A percentile compares a stretch with the other conserved stretches of the same genome.
These are phyloP conservation scores for Globisporangium middletonii DNA, from an alignment of 352 stramenopile genomes.

Conservation along the genomic window DNA sequence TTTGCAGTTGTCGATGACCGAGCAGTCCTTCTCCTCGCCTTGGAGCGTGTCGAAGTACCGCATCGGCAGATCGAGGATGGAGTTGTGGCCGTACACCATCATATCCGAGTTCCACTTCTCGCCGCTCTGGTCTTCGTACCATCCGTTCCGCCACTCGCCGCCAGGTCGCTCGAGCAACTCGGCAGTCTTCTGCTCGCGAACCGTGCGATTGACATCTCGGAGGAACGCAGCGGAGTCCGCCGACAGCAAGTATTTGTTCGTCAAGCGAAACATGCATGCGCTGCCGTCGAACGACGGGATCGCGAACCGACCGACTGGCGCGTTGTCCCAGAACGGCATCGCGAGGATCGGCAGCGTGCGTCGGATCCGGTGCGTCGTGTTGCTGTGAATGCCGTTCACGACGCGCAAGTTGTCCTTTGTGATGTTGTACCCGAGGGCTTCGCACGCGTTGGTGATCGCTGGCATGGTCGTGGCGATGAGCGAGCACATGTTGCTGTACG, in stretches of 20 bases:
- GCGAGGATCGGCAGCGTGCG: slow-evolving; percentile 25
- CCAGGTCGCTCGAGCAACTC: slow-evolving; percentile 26
- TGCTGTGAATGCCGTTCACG: slow-evolving; percentile 12
- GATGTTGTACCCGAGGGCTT: slow-evolving; percentile 22
- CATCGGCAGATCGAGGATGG: background rate
- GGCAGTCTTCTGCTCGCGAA: slow-evolving; percentile 25
- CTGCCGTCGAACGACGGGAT: slow-evolving; percentile 19
- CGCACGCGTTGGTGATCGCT: slow-evolving; percentile 18
- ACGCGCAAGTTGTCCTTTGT: slow-evolving; percentile 1
- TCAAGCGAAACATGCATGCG: slow-evolving; percentile 23
- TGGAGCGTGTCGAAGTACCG: slow-evolving; percentile 32
- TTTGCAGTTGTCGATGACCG: slow-evolving; percentile 7
- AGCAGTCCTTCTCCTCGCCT: slow-evolving; percentile 25
- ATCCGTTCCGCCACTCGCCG: slow-evolving; percentile 35
- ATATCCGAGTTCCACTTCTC: slow-evolving; percentile 29
- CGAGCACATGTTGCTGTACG: no score
- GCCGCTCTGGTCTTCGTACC: slow-evolving; percentile 20
- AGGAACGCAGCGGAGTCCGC: background rate
- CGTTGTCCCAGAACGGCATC: slow-evolving; percentile 31
- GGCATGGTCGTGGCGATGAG: no score
- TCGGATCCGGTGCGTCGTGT: slow-evolving; percentile 4
- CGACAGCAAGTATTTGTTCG: slow-evolving; percentile 17
- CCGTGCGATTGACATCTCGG: slow-evolving; percentile 2
- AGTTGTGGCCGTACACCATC: slow-evolving; percentile 11
- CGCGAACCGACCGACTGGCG: slow-evolving; percentile 6